Base-by-base conservation (phyloP, 768 basidiomycete species). In the Pleurotus salmoneostramineus region DNA sequence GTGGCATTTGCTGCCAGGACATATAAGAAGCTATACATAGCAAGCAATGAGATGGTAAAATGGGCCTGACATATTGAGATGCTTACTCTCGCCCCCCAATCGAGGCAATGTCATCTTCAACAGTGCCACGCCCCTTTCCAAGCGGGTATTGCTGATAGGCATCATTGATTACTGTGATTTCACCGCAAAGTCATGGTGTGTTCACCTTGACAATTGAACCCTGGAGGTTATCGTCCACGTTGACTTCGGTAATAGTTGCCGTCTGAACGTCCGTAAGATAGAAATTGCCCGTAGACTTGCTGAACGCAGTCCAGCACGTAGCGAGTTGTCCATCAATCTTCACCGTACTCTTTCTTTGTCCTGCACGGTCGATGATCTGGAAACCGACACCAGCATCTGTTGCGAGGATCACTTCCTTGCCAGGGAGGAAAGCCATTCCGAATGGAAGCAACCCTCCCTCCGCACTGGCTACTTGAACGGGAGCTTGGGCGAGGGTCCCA, bases 361-460 rank as follows among this genome's bases (percentile, higher is more conserved):
- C 61, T 32, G 62, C 71, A 36, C 37, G 62, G 56, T 75, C 73
- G 58, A 76, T 70, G 55, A 77, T 69, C 56, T 73, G 72, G 58
- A 71, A 73, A 17, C 77, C 75, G 14, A 74, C 48, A 5, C 70
- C 74, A 15, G 77, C 70, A 56, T 78, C 76, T 0, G 74, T 74
- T 2, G 73, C 73, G 5, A 78, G 64, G 49, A 77, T 65, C 6
- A 76, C 74, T 37, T 74, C 71, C 67, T 71, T 72, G 15, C 71
- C 71, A 60, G 72, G 64, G 45, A 78, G 72, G 49, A 76, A 51
- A 5, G 72, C 74, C 76, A 81, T 74, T n/a, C 74, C 74, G 72
- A 82, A 83, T 1, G 80, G 80, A 14, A 80, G 71, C 1, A 77
- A 65, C 5, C 80, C 81, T 34, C 79, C 77, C 12, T 62, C 55